Evolutionary conservation across 345 rosid species (phyloP), one percentile per base, ranked within the genome.

Genomic region (Ceriops decandra): DNA sequence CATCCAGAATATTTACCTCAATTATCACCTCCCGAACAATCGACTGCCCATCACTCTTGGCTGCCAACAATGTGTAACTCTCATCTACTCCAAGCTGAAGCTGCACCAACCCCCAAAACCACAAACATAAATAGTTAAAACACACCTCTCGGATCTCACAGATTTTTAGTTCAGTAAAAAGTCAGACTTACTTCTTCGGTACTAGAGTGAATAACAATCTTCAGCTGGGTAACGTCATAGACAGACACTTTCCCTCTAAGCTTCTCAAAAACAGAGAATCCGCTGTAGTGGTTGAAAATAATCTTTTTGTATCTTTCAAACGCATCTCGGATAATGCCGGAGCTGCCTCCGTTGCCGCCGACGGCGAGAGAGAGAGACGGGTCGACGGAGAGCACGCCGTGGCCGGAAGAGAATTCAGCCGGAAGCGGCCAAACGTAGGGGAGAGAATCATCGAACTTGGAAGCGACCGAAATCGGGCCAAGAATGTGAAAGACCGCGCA

Each of bases 351-450:
- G 32, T 65, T 16, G 15, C 96, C 96, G 42, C 72, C 78, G 33
- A 72, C 73, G 67, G 70, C 70, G 52, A 91, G 82, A 21, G 80
- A 68, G n/a, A 90, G 68, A 7, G 61, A 32, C 0, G 99, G 96
- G 76, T 87, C 91, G 52, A 91, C 80, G 53, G 96, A 82, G 80
- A 95, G 81, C 6, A 93, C 82, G 33, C 60, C 74, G 62, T 70
- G 56, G 58, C 99, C 93, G 68, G 77, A 82, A 21, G 83, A 76
- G 74, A 83, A 87, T 26, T 85, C 79, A 27, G 84, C 80, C n/a
- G 97, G 97, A 11, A 91, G 78, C 8, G 97, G 97, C 99, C 93
- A 90, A n/a, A 77, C 11, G 17, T 72, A 72, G 60, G 81, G 11
- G 51, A 76, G 73, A 26, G 56, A 21, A 52, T 47, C 63, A 35